Base-by-base conservation (phyloP, 352 stramenopile genomes). In the Phytophthora pseudosyringae region DNA sequence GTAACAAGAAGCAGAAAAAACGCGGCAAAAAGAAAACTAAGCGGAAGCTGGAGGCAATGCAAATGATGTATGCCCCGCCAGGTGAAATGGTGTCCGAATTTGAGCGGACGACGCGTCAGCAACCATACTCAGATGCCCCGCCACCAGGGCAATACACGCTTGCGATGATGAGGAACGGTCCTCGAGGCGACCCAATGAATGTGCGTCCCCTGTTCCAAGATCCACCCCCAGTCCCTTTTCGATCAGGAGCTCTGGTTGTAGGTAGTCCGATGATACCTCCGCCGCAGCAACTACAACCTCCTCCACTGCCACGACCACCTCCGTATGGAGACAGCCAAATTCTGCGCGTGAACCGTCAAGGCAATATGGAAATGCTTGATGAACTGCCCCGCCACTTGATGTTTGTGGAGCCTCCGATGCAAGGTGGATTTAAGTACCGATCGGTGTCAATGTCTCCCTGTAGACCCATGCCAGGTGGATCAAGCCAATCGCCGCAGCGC, bases 11-110 rank as follows among this genome's bases (percentile, higher is more conserved):
- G 62, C 78, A 82, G 29, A 93, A 93, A 60, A 91, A 91, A 43
- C 82, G 83, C 2, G 81, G 84, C 5, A 89, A 89, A 51, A 94
- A 93, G 62, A 90, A 89, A 47, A 61, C 67, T 1, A 94, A 94
- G 53, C 81, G 86, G 15, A 92, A 94, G 49, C 49, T 84, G 12
- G 85, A 89, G 1, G 63, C 67, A n/a, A 85, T 88, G 72, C 54
- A 82, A 35, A 57, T 69, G 64, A 50, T 61, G 31, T 32, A 58
- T 28, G 32, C n/a, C 3, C 18, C 31, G n/a, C 40, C 52, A 47
- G 48, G 33, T 21, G 59, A 56, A 48, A 35, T 60, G 9, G 16
- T 39, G 9, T 15, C 36, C 4, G 63, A 62, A 3, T 84, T 81
- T 67, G 69, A 84, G 31, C 69, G 79, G 12, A 62, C 64, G 21